Base-by-base conservation (phyloP, 129 eudicot genomes). In the Artemisia argyi region DNA sequence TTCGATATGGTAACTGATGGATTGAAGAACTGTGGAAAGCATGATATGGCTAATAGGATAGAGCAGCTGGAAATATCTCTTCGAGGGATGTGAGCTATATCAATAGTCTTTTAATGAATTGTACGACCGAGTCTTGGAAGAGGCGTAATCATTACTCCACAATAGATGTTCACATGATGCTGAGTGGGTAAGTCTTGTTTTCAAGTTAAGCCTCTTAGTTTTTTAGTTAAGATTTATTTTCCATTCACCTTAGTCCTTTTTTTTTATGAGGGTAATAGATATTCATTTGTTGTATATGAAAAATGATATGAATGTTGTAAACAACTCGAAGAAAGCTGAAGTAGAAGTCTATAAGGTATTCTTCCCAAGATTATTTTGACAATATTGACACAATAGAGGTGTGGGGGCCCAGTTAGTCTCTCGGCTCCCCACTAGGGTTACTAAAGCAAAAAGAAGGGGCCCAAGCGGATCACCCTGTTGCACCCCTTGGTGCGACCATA, bases 1-100 rank as follows among this genome's bases (percentile, higher is more conserved):
- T 93, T 93, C 75, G 98, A 89, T 76, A 85, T 90, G 98, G 98
- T 93, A n/a, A 87, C 92, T 42, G 98, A 94, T 78, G 98, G 97
- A 11, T 84, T 94, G 61, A 94, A 90, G 86, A 85, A 88, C 60
- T 87, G 91, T 48, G 98, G 98, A 71, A 85, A 94, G 78, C 97
- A 94, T 78, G 96, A 90, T 79, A 58, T 94, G 76, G 98, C 97
- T 71, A 85, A 82, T 86, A 83, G 80, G 82, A 88, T 94, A 46
- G 97, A 94, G 80, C 93, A 94, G 60, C 76, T 94, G 72, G 97
- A 94, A 79, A 83, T 90, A 75, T 94, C 98, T 72, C 76, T 86
- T 4, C 77, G 91, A 28, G 96, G 98, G 30, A 73, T 68, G 62
- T 94, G 85, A 87, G 30, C 63, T 68, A 4, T 39, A 42, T 44